phyloP scores from a whole-genome alignment of 768 basidiomycete species.

The Antrodiella citrinella region DNA sequence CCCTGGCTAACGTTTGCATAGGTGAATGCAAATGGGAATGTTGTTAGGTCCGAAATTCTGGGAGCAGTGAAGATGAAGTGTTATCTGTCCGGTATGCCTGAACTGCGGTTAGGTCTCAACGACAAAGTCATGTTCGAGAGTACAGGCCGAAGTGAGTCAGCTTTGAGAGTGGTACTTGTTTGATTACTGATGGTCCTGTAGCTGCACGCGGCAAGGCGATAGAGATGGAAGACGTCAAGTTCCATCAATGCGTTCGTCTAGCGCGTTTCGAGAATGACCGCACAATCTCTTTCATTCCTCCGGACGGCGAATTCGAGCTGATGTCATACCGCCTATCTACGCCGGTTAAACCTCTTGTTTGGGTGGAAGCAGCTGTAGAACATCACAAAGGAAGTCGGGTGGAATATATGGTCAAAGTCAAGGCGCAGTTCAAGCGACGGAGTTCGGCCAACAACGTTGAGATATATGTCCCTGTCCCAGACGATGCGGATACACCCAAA shows the following conservation, averaged over 20 bases:
- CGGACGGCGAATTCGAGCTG: slow-evolving; percentile 97
- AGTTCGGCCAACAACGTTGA: slow-evolving; percentile 98
- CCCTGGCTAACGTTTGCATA: slow-evolving; percentile 22
- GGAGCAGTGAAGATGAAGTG: slow-evolving; percentile 99
- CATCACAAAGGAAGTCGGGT: slow-evolving; percentile 89
- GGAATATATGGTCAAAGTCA: slow-evolving; percentile 93
- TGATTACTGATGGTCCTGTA: slow-evolving; percentile 20
- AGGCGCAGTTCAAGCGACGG: slow-evolving; percentile 95
- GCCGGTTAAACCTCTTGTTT: slow-evolving; percentile 93
- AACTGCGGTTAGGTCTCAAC: slow-evolving; percentile 89
- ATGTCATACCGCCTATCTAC: slow-evolving; percentile 98
- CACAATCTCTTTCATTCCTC: slow-evolving; percentile 98
- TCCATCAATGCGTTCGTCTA: slow-evolving; percentile 97
- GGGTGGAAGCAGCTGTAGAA: slow-evolving; percentile 96
- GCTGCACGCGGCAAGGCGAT: slow-evolving; percentile 95
- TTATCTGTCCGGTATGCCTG: slow-evolving; percentile 99
- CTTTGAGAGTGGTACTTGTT: neutral
- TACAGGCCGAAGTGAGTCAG: slow-evolving; percentile 80
- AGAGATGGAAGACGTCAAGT: slow-evolving; percentile 99
- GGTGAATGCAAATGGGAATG: slow-evolving; percentile 96
- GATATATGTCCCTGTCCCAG: slow-evolving; percentile 97
- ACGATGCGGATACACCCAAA: slow-evolving; percentile 96
- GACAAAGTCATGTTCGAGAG: slow-evolving; percentile 99
- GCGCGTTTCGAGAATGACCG: slow-evolving; percentile 98
- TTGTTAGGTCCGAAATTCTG: slow-evolving; percentile 93